phyloP scores from a whole-genome alignment of 306 rosid species.

The Malus asiatica region DNA sequence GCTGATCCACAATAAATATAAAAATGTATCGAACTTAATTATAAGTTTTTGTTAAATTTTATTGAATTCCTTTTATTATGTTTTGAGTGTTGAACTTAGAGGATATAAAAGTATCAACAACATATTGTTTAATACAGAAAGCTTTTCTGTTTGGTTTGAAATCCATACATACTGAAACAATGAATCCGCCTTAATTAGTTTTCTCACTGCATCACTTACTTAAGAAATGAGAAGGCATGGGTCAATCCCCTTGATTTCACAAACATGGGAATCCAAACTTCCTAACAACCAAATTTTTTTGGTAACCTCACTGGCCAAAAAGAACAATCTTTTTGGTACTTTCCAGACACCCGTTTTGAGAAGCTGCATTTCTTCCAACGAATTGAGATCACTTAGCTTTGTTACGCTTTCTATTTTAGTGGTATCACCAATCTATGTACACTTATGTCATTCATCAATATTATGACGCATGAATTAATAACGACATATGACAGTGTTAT shows the following conservation, averaged over 20 bases:
- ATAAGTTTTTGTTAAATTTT: no score
- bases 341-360: conserved; percentile 8
- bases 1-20: no score
- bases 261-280: conserved; percentile 14
- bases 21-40: no score
- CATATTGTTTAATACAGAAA: background rate
- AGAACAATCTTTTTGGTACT: conserved; percentile 2
- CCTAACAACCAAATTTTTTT: background rate
- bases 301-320: background rate
- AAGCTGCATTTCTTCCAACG: conserved; percentile 6
- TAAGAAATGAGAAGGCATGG: background rate
- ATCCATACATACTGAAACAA: background rate
- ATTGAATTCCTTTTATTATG: background rate
- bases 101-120: background rate
- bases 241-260: conserved; percentile 21
- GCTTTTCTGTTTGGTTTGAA: conserved; percentile 4
- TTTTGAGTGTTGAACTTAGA: background rate
- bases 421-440: no score
- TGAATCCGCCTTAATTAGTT: background rate
- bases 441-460: background rate
- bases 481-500: fast-evolving
- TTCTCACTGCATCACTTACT: background rate
- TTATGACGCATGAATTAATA: no score
- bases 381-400: background rate
- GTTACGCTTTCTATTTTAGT: background rate